Conservation (phyloP, 2,329 filamentous ascomycete species). For the Colletotrichum nymphaeae region DNA sequence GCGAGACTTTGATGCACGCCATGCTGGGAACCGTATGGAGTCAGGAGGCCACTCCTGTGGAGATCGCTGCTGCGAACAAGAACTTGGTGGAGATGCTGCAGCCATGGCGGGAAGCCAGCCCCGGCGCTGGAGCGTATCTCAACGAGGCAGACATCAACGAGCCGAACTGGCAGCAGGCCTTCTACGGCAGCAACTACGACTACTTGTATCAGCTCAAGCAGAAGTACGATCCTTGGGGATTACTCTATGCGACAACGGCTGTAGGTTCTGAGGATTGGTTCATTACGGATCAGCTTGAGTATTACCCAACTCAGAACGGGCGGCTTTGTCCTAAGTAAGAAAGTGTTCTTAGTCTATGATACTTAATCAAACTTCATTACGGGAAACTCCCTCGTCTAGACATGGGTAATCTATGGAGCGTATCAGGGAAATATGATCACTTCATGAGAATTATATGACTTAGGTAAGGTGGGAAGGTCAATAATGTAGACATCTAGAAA, state of each 20-base stretch:
- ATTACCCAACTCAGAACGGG: background rate
- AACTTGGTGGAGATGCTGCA: conserved; percentile 41
- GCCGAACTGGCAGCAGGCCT: conserved; percentile 48
- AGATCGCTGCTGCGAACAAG: conserved; percentile 40
- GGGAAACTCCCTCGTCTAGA: too few species aligned
- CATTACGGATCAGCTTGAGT: conserved; percentile 2
- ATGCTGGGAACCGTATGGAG: conserved; percentile 42
- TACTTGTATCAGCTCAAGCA: conserved; percentile 49
- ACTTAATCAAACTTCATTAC: too few species aligned
- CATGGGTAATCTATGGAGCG: too few species aligned
- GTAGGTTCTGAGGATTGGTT: conserved; percentile 53
- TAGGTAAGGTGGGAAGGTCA: too few species aligned
- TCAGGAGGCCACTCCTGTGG: conserved; percentile 39
- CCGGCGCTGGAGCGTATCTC: conserved; percentile 42
- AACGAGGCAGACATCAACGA: conserved; percentile 50
- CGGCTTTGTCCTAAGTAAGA: background rate
- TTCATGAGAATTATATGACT: too few species aligned
- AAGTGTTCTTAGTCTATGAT: background rate
- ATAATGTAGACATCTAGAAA: too few species aligned
- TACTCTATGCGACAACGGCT: conserved; percentile 50
- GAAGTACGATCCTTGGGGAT: conserved; percentile 46
- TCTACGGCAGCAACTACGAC: conserved; percentile 49
- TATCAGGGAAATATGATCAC: too few species aligned
- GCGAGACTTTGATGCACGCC: conserved; percentile 50
- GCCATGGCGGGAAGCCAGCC: conserved; percentile 39